These are phyloP conservation scores for Myriosclerotinia curreyana DNA, from an alignment of 2,329 filamentous ascomycete genomes.

Conservation along the genomic window DNA sequence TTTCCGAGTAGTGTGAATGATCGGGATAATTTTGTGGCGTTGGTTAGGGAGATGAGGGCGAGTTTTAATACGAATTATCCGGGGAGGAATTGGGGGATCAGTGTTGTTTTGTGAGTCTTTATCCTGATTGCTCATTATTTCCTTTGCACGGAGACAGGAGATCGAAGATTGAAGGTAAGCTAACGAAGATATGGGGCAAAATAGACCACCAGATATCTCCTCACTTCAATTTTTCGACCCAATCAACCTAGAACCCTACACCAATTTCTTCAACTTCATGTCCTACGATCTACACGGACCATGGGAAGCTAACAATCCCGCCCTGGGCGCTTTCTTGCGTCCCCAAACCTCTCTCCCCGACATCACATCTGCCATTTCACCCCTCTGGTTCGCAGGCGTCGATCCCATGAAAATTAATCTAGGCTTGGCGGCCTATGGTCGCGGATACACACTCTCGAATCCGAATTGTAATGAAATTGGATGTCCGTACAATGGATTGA, in stretches of 20 bases:
- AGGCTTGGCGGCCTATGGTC: constrained; percentile 48
- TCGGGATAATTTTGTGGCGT: constrained; percentile 41
- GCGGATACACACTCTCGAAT: constrained; percentile 43
- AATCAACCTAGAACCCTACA: constrained; percentile 29
- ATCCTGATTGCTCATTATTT: not conserved
- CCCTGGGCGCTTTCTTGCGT: constrained; percentile 38
- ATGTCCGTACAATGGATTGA: constrained; percentile 32
- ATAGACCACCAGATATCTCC: constrained; percentile 37
- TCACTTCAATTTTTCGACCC: constrained; percentile 40
- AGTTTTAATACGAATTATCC: constrained; percentile 40
- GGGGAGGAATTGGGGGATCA: constrained; percentile 39
- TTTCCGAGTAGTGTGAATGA: constrained; percentile 41
- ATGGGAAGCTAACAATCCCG: constrained; percentile 41
- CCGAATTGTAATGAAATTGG: constrained; percentile 30
- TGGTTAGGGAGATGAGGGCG: constrained; percentile 35
- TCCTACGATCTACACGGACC: constrained; percentile 43
- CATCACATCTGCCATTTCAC: constrained; percentile 41
- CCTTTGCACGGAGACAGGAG: not conserved
- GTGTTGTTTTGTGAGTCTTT: constrained; percentile 40
- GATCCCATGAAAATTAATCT: constrained; percentile 46
- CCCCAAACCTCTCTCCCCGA: constrained; percentile 46
- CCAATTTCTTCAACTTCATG: constrained; percentile 42
- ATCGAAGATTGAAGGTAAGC: not conserved
- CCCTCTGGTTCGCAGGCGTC: constrained; percentile 45
- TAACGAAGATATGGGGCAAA: no score